Conservation (phyloP, 129 eudicot species). For the Logfia minima region DNA sequence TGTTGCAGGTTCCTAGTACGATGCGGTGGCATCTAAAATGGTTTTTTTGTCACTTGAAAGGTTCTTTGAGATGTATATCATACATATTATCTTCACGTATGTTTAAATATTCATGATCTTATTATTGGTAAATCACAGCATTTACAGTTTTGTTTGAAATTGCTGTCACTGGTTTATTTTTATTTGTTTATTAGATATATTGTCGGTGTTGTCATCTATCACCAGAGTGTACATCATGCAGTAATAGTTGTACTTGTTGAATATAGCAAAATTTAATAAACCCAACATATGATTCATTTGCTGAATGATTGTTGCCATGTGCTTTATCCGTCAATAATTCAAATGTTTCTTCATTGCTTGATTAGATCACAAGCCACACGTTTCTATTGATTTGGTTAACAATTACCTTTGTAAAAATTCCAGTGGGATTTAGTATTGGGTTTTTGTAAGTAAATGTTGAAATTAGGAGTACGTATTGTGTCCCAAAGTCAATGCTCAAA, state of each 20-base stretch:
- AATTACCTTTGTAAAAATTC: no score
- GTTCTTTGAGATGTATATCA: background rate
- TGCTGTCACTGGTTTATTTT: background rate
- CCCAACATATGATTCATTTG: background rate
- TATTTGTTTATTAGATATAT: background rate
- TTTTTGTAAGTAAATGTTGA: no score
- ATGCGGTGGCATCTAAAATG: background rate
- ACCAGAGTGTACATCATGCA: background rate
- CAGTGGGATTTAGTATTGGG: no score
- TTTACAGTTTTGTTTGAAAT: background rate
- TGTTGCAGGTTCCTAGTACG: constrained; percentile 49
- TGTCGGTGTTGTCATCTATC: background rate
- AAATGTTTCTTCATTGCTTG: no score
- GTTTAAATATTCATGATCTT: background rate
- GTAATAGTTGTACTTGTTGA: background rate
- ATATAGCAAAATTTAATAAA: background rate
- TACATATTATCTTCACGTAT: background rate
- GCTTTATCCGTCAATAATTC: no score
- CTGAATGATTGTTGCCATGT: no score
- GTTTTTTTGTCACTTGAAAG: background rate
- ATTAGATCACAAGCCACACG: no score
- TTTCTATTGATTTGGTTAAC: no score
- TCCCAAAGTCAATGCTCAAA: no score
- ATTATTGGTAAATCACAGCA: background rate
- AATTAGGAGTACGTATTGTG: no score